Evolutionary conservation across 179 eudicot genomes (phyloP).

Genomic region (Patellifolia procumbens): DNA sequence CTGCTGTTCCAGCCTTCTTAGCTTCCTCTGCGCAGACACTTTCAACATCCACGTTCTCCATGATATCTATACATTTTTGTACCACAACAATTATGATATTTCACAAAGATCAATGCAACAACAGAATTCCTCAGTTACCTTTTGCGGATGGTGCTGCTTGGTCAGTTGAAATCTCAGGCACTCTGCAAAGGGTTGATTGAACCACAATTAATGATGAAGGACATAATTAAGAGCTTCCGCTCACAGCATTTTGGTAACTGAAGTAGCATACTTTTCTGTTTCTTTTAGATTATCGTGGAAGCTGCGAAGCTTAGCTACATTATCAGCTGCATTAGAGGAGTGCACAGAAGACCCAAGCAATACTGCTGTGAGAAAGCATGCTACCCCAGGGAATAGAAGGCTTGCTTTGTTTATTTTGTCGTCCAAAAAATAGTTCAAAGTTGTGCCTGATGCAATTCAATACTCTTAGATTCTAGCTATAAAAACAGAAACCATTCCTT

Average conservation of each 20-base stretch:
- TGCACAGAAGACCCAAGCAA: slow-evolving; percentile 42
- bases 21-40: slow-evolving; percentile 30
- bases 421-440: slow-evolving; percentile 44
- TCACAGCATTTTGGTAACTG: slow-evolving; percentile 23
- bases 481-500: neutral
- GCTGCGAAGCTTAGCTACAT: slow-evolving; percentile 40
- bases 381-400: slow-evolving; percentile 43
- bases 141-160: slow-evolving; percentile 30
- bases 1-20: slow-evolving; percentile 69
- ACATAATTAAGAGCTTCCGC: slow-evolving; percentile 26
- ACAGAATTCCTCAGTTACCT: slow-evolving; percentile 23
- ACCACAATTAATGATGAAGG: slow-evolving; percentile 25
- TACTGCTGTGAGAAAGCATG: slow-evolving; percentile 41
- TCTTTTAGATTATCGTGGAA: slow-evolving; percentile 35
- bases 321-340: slow-evolving; percentile 40
- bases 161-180: slow-evolving; percentile 25
- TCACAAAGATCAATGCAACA: neutral
- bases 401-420: slow-evolving; percentile 45
- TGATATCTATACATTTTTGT: slow-evolving; percentile 23
- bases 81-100: neutral
- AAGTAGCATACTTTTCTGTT: slow-evolving; percentile 35
- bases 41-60: slow-evolving; percentile 37
- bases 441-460: slow-evolving; percentile 32
- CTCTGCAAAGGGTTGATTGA: slow-evolving; percentile 36
- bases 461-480: neutral